These are phyloP conservation scores for Teunomyces kruisii DNA, from an alignment of 805 yeast genomes.

Conservation along the genomic window DNA sequence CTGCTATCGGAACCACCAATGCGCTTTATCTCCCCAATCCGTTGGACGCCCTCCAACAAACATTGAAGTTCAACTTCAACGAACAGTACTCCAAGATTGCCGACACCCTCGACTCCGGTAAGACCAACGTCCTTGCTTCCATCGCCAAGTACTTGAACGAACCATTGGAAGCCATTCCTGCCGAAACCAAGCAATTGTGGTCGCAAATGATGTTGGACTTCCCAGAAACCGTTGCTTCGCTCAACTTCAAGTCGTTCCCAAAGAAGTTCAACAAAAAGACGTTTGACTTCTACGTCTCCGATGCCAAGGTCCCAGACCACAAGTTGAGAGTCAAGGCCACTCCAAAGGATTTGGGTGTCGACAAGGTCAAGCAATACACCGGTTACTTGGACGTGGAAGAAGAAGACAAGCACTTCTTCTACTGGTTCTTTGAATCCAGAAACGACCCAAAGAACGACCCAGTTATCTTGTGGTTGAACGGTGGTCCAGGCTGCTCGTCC, in stretches of 20 bases:
- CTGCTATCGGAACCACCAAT: slow-evolving; percentile 15
- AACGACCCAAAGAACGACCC: slow-evolving; percentile 87
- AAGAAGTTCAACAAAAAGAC: slow-evolving; percentile 23
- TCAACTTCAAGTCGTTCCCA: slow-evolving; percentile 54
- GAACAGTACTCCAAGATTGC: slow-evolving; percentile 7
- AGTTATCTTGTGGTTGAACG: slow-evolving; percentile 86
- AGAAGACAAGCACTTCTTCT: slow-evolving; percentile 88
- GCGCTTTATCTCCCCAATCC: slow-evolving; percentile 24
- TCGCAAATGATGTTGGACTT: slow-evolving; percentile 58
- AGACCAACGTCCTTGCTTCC: slow-evolving; percentile 37
- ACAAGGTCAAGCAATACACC: slow-evolving; percentile 75
- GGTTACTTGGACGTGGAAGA: slow-evolving; percentile 83
- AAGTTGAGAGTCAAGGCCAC: slow-evolving; percentile 58
- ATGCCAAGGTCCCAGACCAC: slow-evolving; percentile 45
- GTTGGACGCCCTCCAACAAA: slow-evolving; percentile 16
- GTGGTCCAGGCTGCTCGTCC: slow-evolving; percentile 96
- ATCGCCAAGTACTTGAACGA: slow-evolving; percentile 54
- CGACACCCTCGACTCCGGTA: slow-evolving; percentile 9
- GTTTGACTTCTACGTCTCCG: slow-evolving; percentile 40
- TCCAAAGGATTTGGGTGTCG: slow-evolving; percentile 74
- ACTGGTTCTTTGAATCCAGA: slow-evolving; percentile 92
- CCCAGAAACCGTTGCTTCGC: slow-evolving; percentile 53
- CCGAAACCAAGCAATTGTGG: slow-evolving; percentile 56
- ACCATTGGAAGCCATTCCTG: slow-evolving; percentile 48
- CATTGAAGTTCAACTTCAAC: slow-evolving; percentile 6